A percentile compares a stretch with the other conserved stretches of the same genome.
phyloP scores from a whole-genome alignment of 148 eudicot species.

The Rhododendron vialii region DNA sequence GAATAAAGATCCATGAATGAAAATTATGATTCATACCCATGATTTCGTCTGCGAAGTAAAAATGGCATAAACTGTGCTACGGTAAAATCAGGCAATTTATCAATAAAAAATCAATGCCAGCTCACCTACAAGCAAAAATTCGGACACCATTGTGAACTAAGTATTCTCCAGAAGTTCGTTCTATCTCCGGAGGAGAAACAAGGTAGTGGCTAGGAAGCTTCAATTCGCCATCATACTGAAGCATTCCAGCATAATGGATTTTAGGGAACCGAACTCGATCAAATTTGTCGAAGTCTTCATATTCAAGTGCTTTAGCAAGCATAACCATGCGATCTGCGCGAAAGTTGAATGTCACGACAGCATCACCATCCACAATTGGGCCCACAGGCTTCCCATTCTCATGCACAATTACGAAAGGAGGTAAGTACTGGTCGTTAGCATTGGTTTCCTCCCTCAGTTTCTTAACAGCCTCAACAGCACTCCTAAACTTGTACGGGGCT shows the following conservation, averaged over 20 bases:
- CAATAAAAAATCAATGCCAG: not conserved
- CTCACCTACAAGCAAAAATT: slow-evolving; percentile 92
- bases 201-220: slow-evolving; percentile 78
- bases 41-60: not conserved
- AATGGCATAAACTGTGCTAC: not conserved
- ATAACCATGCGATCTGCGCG: slow-evolving; percentile 94
- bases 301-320: slow-evolving; percentile 90
- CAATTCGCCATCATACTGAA: slow-evolving; percentile 89
- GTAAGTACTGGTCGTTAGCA: slow-evolving; percentile 69
- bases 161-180: slow-evolving; percentile 83
- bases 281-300: slow-evolving; percentile 75
- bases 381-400: slow-evolving; percentile 77
- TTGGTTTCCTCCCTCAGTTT: slow-evolving; percentile 58
- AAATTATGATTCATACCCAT: not conserved
- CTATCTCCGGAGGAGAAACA: slow-evolving; percentile 84
- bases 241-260: slow-evolving; percentile 91
- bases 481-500: slow-evolving; percentile 81
- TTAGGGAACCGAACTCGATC: slow-evolving; percentile 76
- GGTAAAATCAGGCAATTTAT: not conserved
- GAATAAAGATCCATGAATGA: not conserved
- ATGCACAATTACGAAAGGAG: slow-evolving; percentile 85
- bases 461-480: slow-evolving; percentile 75
- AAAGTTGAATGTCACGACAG: slow-evolving; percentile 84
- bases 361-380: slow-evolving; percentile 89
- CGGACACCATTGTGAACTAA: slow-evolving; percentile 65